Conservation (phyloP, 495 filamentous ascomycete genomes). For the Lophiostoma macrostomum region DNA sequence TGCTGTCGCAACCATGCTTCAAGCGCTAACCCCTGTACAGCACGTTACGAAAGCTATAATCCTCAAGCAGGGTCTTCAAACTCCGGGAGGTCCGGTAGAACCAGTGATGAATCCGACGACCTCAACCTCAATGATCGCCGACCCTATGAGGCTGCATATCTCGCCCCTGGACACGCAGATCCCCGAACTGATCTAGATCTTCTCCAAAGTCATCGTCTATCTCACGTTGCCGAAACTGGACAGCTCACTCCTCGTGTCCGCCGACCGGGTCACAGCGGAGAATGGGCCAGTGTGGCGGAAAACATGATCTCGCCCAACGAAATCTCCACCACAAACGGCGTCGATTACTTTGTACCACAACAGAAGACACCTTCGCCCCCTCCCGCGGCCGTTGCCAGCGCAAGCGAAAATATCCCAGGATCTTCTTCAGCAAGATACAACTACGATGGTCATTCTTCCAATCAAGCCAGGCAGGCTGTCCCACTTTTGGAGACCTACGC, state of each 20-base stretch:
- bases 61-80: constrained; percentile 14
- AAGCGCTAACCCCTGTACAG: constrained; percentile 9
- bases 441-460: constrained; percentile 14
- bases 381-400: not conserved
- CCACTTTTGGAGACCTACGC: constrained; percentile 28
- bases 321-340: constrained; percentile 21
- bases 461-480: constrained; percentile 24
- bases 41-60: constrained; percentile 3
- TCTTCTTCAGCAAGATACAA: constrained; percentile 2
- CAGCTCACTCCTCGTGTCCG: constrained; percentile 44
- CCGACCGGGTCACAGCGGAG: constrained; percentile 28
- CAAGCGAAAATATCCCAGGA: not conserved
- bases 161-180: constrained; percentile 18
- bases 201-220: constrained; percentile 43
- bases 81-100: constrained; percentile 22
- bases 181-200: constrained; percentile 38
- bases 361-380: constrained; percentile 29
- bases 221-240: constrained; percentile 49
- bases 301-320: constrained; percentile 22
- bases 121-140: constrained; percentile 4
- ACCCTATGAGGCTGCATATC: constrained; percentile 30
- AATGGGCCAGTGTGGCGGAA: constrained; percentile 28
- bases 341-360: constrained; percentile 36
- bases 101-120: constrained; percentile 31
- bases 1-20: not conserved